Evolutionary conservation across 2,329 filamentous ascomycete genomes (phyloP), one percentile per base, ranked within the genome.

Genomic region (Pseudogymnoascus sp.): DNA sequence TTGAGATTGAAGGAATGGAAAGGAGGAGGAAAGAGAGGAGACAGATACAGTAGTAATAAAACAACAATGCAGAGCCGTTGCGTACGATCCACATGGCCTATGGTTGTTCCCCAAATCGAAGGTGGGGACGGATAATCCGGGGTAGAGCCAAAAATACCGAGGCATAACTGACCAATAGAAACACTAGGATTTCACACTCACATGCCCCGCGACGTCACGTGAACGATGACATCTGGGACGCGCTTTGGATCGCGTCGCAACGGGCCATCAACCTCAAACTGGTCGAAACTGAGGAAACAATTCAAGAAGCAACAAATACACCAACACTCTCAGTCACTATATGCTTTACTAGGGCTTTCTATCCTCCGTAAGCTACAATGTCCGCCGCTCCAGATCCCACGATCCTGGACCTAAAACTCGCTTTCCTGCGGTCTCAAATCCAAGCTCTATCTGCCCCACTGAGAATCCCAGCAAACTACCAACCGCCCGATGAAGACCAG

Each of bases 361-460:
- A 1, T 6, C 9, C 28, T 33, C 15, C 28, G 33, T 53, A 53
- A 53, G 3, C 25, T 28, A 33, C 28, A 33, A 53, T 53, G 47
- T 53, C 47, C n/a, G 47, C 47, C 9, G 4, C 28, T 12, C 57
- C 33, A 15, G 73, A 79, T 1, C 82, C 82, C 3, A 85, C 84
- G 2, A 78, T 86, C 64, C 76, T 85, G 53, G 76, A 82, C 22
- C 76, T 86, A 60, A 90, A 90, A 71, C 81, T 84, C 58, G 70
- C 78, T 63, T 90, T 90, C 71, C 76, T 90, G 36, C 76, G 77
- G 47, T 73, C 78, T 5, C 86, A 89, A 69, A 86, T 83, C 60
- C 82, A 83, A 9, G 76, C 83, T 33, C 79, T 90, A 57, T 82
- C 85, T 0, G 82, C 83, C 66, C 78, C 81, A 11, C 77, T 87